Conservation (phyloP, 1,284 basidiomycete species). For the Moesziomyces antarcticus region DNA sequence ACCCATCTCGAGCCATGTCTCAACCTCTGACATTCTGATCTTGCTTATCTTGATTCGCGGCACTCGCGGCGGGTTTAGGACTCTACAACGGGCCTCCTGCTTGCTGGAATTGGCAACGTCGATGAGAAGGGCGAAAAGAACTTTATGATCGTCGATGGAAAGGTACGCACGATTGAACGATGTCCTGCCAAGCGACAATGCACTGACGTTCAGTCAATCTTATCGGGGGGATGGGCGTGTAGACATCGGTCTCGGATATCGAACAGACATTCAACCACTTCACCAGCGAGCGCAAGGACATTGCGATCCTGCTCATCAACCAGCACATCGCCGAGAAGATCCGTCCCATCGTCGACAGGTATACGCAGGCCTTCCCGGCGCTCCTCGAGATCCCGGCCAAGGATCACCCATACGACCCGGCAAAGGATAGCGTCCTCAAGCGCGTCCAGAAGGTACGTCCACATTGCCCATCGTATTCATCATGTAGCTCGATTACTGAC, state of each 20-base stretch:
- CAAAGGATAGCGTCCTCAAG: constrained; percentile 95
- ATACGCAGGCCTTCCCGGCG: constrained; percentile 95
- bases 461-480: neutral
- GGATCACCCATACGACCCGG: constrained; percentile 78
- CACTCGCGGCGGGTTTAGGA: constrained; percentile 31
- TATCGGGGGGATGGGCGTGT: no score
- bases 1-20: neutral
- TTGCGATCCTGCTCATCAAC: constrained; percentile 67
- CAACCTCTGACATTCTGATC: neutral
- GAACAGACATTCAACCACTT: constrained; percentile 60
- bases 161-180: constrained; percentile 20
- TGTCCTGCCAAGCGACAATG: no score
- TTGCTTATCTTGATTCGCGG: no score
- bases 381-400: constrained; percentile 96
- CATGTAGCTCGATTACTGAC: neutral
- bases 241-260: constrained; percentile 62
- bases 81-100: constrained; percentile 65
- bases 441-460: constrained; percentile 80
- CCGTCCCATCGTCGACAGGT: constrained; percentile 91
- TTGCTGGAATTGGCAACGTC: constrained; percentile 66
- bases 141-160: constrained; percentile 65
- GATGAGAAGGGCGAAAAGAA: constrained; percentile 63
- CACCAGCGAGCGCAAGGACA: constrained; percentile 62
- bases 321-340: constrained; percentile 81
- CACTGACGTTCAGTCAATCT: neutral